Evolutionary conservation across 495 filamentous ascomycete genomes (phyloP).

Genomic region (Talaromyces borbonicus): DNA sequence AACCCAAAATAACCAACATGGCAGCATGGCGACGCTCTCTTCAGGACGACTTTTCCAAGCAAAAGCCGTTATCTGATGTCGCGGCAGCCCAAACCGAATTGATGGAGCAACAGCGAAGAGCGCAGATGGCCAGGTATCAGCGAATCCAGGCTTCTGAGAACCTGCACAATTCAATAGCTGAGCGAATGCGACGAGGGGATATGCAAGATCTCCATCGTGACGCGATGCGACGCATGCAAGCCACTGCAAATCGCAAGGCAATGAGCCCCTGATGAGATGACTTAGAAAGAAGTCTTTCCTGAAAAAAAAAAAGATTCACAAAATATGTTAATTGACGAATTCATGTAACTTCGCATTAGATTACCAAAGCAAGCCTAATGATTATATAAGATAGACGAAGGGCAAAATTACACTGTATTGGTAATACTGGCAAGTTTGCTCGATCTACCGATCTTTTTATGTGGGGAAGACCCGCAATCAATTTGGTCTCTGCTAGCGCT

Average conservation of each 20-base stretch:
- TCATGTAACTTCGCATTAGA: no score
- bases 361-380: no score
- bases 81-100: constrained; percentile 18
- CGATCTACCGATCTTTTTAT: background rate
- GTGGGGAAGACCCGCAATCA: background rate
- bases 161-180: constrained; percentile 48
- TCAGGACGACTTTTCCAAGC: constrained; percentile 45
- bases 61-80: constrained; percentile 24
- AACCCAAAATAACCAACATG: constrained; percentile 46
- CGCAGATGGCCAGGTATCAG: constrained; percentile 34
- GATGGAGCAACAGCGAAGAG: constrained; percentile 35
- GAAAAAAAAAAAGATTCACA: no score
- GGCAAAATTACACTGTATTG: no score
- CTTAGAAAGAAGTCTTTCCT: background rate
- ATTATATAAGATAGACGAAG: no score
- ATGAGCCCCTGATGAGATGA: background rate
- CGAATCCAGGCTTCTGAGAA: constrained; percentile 31
- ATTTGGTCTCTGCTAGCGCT: background rate
- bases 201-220: constrained; percentile 72
- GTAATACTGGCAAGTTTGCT: background rate
- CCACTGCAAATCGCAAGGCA: constrained; percentile 41
- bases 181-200: constrained; percentile 64
- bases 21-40: constrained; percentile 70
- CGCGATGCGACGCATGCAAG: constrained; percentile 77
- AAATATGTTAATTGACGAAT: no score